A percentile compares a stretch with the other conserved stretches of the same genome.
These are phyloP conservation scores for Candida sanyiensis DNA, from an alignment of 805 yeast genomes.

Conservation along the genomic window DNA sequence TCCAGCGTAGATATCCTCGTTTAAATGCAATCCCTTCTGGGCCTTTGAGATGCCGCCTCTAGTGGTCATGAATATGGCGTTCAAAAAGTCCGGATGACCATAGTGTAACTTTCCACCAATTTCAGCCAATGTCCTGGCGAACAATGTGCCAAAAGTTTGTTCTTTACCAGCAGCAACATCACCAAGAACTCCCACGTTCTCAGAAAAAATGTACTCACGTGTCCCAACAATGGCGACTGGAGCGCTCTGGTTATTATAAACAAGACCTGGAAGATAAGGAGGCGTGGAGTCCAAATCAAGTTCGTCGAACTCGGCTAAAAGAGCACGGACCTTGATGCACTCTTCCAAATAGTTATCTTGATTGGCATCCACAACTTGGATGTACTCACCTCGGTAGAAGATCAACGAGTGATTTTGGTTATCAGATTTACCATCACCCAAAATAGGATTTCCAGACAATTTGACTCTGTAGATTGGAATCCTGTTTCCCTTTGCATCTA, in stretches of 20 bases:
- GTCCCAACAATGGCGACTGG: conserved; percentile 95
- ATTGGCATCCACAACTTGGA: conserved; percentile 92
- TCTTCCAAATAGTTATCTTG: conserved; percentile 95
- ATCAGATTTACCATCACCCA: conserved; percentile 96
- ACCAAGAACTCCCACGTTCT: conserved; percentile 86
- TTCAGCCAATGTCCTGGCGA: conserved; percentile 88
- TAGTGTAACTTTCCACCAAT: conserved; percentile 93
- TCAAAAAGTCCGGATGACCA: conserved; percentile 94
- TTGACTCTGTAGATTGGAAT: conserved; percentile 60
- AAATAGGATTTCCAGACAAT: conserved; percentile 87
- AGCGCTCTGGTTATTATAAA: conserved; percentile 29
- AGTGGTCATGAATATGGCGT: conserved; percentile 87
- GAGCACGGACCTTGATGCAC: conserved; percentile 83
- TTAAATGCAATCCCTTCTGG: conserved; percentile 85
- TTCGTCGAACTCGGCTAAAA: conserved; percentile 89
- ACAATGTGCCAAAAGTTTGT: conserved; percentile 93
- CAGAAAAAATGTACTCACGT: conserved; percentile 90
- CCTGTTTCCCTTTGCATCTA: conserved; percentile 50
- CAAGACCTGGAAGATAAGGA: conserved; percentile 57
- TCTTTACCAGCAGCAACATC: conserved; percentile 98
- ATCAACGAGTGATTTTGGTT: conserved; percentile 87
- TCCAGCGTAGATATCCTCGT: conserved; percentile 95
- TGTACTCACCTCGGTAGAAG: conserved; percentile 88
- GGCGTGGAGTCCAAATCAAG: conserved; percentile 43
- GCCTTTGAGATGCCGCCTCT: conserved; percentile 96